Percentiles rank a stretch among this genome's conserved stretches.
phyloP scores from a whole-genome alignment of 805 yeast genomes.

The Saccharomycopsis vini region DNA sequence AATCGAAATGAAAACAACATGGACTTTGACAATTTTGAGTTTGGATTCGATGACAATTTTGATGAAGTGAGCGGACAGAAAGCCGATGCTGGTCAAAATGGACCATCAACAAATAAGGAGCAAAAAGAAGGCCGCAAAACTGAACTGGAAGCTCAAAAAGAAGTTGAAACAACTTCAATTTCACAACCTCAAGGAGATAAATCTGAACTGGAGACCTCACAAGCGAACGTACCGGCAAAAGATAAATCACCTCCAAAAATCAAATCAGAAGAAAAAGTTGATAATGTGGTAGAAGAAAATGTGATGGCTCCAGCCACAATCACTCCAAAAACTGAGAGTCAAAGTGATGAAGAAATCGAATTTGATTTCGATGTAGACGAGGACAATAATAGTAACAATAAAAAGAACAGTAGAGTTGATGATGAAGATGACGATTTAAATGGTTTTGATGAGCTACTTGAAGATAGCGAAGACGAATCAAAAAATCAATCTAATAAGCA shows the following conservation, averaged over 20 bases:
- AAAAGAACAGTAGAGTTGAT: constrained; percentile 2
- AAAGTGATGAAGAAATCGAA: background rate
- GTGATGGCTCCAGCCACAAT: background rate
- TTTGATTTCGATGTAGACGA: constrained; percentile 2
- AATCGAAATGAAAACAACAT: constrained; percentile 11
- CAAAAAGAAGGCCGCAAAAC: background rate
- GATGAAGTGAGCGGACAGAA: background rate
- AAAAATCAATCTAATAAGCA: background rate
- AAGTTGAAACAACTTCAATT: background rate
- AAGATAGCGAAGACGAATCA: background rate
- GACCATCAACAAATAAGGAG: no score
- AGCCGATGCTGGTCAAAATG: background rate
- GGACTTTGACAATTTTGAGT: constrained; percentile 18
- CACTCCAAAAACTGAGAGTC: background rate
- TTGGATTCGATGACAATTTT: constrained; percentile 16
- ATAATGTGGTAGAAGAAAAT: no score
- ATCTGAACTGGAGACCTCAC: background rate
- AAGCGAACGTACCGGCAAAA: background rate
- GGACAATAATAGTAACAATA: background rate
- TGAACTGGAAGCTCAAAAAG: background rate
- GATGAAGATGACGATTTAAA: background rate
- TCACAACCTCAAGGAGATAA: background rate
- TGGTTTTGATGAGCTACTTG: background rate
- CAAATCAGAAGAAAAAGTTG: no score
- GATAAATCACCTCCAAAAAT: background rate